Base-by-base conservation (phyloP, 176 grass and related monocot genomes). In the Avena insularis region DNA sequence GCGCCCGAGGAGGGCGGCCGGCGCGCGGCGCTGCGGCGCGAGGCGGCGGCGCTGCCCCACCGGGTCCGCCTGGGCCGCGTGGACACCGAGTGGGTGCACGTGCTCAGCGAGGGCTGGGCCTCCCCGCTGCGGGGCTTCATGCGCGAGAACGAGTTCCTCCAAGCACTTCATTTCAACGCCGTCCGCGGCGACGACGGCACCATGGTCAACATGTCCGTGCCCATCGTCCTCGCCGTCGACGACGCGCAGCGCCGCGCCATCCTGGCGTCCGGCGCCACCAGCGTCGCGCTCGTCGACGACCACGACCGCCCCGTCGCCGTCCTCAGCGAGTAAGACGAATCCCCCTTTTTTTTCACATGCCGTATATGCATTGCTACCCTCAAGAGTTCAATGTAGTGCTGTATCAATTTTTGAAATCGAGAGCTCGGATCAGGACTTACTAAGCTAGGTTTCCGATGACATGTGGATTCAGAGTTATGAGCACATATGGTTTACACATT, bases 151-250 rank as follows among this genome's bases (percentile, higher is more conserved):
- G 94, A 99, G 97, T 99, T 99, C 90, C 94, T 99, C 97, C 97
- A 99, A 96, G 75, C 97, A 88, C 97, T 99, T 99, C 97, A 99
- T 94, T 99, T 99, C 68, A 94, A 91, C 83, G 85, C 94, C 76
- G 86, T 99, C 87, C 97, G 97, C 43, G 94, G 87, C 64, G 80
- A 16, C 50, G 94, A 94, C 72, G 97, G 94, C 12, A 60, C 9
- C 63, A 19, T 90, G 60, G 97, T 93, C 88, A 98, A 96, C 86
- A 98, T 98, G 97, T 96, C 97, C 74, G 97, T 98, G 27, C 97
- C 97, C 83, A 96, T 98, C 85, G 97, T 98, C 71, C 94, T 98
- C 77, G 84, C 97, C 76, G 25, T 99, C 60, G 94, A 94, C 29
- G 97, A 99, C 15, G 80, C 82, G 2, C 92, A 91, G 89, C 95